Conservation (phyloP, 768 basidiomycete species). For the Leucosporidium yakuticum region DNA sequence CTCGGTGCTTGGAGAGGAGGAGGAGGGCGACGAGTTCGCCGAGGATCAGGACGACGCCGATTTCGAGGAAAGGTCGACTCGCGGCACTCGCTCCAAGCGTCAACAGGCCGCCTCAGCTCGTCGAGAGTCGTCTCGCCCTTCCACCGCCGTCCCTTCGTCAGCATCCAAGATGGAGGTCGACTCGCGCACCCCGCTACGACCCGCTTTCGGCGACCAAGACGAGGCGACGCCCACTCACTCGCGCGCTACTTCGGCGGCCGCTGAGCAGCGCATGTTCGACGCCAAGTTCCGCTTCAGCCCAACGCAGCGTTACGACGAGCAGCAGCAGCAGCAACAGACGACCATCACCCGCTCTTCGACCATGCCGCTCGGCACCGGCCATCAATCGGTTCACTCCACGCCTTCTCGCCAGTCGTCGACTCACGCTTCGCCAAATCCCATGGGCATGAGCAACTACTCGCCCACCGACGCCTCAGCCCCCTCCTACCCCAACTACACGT, state of each 20-base stretch:
- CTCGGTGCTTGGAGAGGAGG: background rate
- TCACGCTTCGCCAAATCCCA: background rate
- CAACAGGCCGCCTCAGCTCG: background rate
- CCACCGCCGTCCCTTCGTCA: background rate
- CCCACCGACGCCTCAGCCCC: background rate
- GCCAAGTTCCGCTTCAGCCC: conserved; percentile 1
- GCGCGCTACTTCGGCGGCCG: background rate
- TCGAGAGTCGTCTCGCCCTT: background rate
- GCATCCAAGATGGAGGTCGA: conserved; percentile 6
- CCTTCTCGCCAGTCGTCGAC: background rate
- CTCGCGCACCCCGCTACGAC: background rate
- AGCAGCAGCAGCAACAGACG: conserved; percentile 8
- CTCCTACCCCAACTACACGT: background rate
- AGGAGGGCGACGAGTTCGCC: background rate
- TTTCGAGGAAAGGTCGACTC: conserved; percentile 3
- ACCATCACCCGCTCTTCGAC: background rate
- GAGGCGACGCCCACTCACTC: conserved; percentile 30
- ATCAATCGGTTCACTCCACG: background rate
- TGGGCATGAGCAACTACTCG: background rate
- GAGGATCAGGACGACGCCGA: conserved; percentile 20
- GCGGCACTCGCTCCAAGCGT: background rate
- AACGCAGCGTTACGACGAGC: background rate
- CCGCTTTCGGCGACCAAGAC: conserved; percentile 8
- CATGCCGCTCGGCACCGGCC: background rate
- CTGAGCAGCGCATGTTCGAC: background rate